A percentile compares a stretch with the other conserved stretches of the same genome.
Conservation (phyloP, 2,329 filamentous ascomycete genomes). For the Parafenestella ontariensis region DNA sequence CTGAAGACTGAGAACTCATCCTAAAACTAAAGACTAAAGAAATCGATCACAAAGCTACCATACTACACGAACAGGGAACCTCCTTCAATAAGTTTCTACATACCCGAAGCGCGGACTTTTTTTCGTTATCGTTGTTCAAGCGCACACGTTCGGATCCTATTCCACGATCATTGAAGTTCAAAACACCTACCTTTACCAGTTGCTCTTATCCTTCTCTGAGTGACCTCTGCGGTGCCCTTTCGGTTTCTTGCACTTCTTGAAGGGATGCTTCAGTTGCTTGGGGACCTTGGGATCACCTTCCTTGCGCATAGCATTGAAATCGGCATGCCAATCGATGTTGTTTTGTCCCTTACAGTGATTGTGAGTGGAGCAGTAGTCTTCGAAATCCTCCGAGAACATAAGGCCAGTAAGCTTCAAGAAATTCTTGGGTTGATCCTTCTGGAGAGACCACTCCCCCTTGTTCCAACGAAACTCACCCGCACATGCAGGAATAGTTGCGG, state of each 20-base stretch:
- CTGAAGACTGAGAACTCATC: no score
- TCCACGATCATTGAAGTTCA: no score
- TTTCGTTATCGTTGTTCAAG: background rate
- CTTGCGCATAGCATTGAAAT: background rate
- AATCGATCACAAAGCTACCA: no score
- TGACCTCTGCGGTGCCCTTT: background rate
- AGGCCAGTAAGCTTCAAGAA: slow-evolving; percentile 8
- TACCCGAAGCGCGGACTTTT: no score
- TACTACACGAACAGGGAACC: no score
- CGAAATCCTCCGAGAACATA: slow-evolving; percentile 12
- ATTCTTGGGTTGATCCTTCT: slow-evolving; percentile 8
- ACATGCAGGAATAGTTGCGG: slow-evolving; percentile 26
- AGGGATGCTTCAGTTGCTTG: slow-evolving; percentile 7
- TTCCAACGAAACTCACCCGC: slow-evolving; percentile 22
- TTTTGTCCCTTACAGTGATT: background rate
- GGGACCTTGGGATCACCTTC: background rate
- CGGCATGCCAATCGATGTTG: background rate
- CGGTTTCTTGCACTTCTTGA: slow-evolving; percentile 1
- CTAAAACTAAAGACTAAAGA: no score
- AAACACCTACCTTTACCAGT: background rate
- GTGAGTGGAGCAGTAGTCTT: slow-evolving; percentile 11
- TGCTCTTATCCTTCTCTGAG: background rate
- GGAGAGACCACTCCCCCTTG: background rate
- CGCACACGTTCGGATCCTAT: no score
- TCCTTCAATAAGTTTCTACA: no score